Conservation (phyloP, 805 yeast genomes). For the Candida chilensis region DNA sequence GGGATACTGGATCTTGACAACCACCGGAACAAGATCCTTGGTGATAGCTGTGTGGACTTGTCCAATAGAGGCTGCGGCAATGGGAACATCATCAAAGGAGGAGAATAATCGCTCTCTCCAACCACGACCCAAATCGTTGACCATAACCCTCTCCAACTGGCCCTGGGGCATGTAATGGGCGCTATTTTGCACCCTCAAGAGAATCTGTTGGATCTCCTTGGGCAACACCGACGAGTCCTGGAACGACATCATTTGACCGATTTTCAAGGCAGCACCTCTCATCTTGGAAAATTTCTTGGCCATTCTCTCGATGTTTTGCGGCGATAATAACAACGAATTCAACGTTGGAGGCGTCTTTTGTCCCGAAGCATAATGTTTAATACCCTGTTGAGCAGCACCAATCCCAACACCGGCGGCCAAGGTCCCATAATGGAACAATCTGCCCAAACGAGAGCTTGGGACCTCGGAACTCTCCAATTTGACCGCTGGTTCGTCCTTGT, state of each 20-base stretch:
- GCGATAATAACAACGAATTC: constrained; percentile 59
- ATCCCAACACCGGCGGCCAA: constrained; percentile 87
- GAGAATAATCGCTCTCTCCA: constrained; percentile 69
- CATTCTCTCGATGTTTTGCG: constrained; percentile 78
- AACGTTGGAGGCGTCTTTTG: constrained; percentile 34
- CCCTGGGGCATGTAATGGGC: constrained; percentile 96
- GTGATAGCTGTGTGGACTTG: constrained; percentile 87
- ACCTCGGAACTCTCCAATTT: constrained; percentile 60
- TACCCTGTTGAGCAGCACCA: constrained; percentile 72
- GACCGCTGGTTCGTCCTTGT: constrained; percentile 19
- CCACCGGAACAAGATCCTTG: constrained; percentile 62
- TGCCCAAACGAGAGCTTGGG: constrained; percentile 79
- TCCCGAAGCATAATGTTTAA: constrained; percentile 57
- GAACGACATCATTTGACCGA: constrained; percentile 95
- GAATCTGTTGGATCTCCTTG: constrained; percentile 69
- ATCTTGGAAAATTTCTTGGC: constrained; percentile 83
- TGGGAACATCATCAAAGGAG: constrained; percentile 77
- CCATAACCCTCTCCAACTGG: constrained; percentile 73
- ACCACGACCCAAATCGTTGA: constrained; percentile 60
- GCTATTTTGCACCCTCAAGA: constrained; percentile 81
- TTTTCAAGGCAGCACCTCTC: constrained; percentile 98
- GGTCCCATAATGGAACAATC: constrained; percentile 88
- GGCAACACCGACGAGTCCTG: constrained; percentile 87
- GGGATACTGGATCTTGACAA: constrained; percentile 94
- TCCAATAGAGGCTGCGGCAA: constrained; percentile 97